phyloP scores from a whole-genome alignment of 768 basidiomycete species.

The Boletellus sp. region DNA sequence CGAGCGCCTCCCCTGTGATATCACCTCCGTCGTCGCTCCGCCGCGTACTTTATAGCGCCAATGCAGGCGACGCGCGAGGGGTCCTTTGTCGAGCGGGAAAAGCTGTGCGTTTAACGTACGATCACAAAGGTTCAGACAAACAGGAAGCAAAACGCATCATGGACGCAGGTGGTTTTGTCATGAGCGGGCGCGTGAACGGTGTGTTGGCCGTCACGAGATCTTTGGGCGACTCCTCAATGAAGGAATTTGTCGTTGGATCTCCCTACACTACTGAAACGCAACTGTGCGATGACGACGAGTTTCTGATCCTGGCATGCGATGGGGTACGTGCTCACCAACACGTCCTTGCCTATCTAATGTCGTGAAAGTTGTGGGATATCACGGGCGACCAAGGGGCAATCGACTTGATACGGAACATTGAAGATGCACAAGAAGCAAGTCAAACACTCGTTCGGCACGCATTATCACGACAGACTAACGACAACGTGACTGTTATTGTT shows the following conservation, averaged over 20 bases:
- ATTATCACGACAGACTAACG: conserved; percentile 82
- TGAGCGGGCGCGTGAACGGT: conserved; percentile 98
- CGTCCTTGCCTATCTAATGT: conserved; percentile 4
- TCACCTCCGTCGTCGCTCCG: conserved; percentile 49
- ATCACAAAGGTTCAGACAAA: conserved; percentile 96
- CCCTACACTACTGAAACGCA: conserved; percentile 99
- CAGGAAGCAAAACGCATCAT: conserved; percentile 97
- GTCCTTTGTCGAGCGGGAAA: conserved; percentile 89
- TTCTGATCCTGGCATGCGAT: conserved; percentile 94
- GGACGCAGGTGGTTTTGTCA: conserved; percentile 96
- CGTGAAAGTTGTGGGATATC: conserved; percentile 89
- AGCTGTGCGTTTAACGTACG: conserved; percentile 92
- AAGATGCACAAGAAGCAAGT: conserved; percentile 82
- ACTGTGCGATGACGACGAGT: conserved; percentile 87
- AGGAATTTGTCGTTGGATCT: conserved; percentile 97
- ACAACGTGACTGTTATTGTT: conserved; percentile 92
- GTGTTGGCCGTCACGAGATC: conserved; percentile 95
- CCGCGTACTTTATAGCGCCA: conserved; percentile 90
- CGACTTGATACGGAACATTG: conserved; percentile 68
- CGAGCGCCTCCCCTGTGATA: conserved; percentile 29
- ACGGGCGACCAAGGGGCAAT: conserved; percentile 87
- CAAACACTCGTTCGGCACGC: conserved; percentile 79
- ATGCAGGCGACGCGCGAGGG: conserved; percentile 94
- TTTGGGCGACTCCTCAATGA: conserved; percentile 97
- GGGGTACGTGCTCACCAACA: conserved; percentile 59